Conservation (phyloP, 139 green algal species). For the Ettlia oleoabundans region DNA sequence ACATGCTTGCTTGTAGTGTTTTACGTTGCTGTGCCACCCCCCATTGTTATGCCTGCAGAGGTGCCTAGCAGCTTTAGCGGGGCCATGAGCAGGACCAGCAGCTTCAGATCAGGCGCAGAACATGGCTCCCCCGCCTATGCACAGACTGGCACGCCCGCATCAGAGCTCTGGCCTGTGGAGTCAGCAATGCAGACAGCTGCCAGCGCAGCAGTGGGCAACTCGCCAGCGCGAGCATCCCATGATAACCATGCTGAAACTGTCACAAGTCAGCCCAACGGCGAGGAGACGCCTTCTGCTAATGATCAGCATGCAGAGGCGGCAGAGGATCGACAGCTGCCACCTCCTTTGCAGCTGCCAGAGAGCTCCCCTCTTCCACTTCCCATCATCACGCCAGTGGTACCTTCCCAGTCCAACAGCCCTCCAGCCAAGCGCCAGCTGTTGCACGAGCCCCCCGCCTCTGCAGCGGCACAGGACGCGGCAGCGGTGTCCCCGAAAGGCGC, state of each 20-base stretch:
- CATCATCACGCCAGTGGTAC: slow-evolving; percentile 14
- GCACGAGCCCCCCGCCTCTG: not conserved
- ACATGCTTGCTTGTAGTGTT: not conserved
- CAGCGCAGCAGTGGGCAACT: not conserved
- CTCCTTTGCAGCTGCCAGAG: not conserved
- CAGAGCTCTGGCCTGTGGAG: not conserved
- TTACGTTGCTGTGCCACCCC: no score
- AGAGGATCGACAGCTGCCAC: not conserved
- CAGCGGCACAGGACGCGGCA: not conserved
- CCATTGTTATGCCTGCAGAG: slow-evolving; percentile 29
- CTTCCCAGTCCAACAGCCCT: not conserved
- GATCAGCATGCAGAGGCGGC: not conserved
- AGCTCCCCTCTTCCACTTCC: slow-evolving; percentile 6
- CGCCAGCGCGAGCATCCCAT: not conserved
- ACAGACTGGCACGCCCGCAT: not conserved
- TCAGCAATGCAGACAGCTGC: not conserved
- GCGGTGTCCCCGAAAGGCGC: not conserved
- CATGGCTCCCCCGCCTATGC: slow-evolving; percentile 14
- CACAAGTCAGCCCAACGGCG: no score
- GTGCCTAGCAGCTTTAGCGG: slow-evolving; percentile 24
- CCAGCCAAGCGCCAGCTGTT: not conserved
- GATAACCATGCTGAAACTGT: no score
- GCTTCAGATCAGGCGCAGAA: slow-evolving; percentile 9
- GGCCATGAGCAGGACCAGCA: slow-evolving; percentile 23
- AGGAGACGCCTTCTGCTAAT: not conserved